A percentile compares a stretch with the other conserved stretches of the same genome.
Conservation (phyloP, 169 alveolate species). For the Cryptosporidium meleagridis region DNA sequence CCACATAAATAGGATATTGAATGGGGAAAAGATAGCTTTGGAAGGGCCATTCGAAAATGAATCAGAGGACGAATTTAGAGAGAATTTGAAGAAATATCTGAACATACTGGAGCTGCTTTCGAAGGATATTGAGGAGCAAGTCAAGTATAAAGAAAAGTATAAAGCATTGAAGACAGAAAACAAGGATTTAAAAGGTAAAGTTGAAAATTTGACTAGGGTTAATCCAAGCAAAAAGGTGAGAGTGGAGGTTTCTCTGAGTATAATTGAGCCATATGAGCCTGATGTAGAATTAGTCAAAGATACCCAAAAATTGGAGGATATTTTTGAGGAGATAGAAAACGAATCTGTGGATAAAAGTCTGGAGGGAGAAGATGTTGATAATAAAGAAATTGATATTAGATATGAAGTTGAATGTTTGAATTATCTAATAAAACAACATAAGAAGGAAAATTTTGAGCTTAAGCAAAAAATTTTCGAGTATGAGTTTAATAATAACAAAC, state of each 20-base stretch:
- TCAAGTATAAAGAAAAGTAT: slow-evolving; percentile 14
- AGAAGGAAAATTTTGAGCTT: slow-evolving; percentile 50
- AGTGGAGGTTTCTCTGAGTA: slow-evolving; percentile 1
- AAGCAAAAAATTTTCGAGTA: slow-evolving; percentile 61
- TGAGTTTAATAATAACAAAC: slow-evolving; percentile 2
- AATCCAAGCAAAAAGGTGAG: not conserved
- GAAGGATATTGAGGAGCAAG: slow-evolving; percentile 13
- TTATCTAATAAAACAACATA: slow-evolving; percentile 31
- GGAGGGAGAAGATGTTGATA: not conserved
- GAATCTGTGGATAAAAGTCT: not conserved
- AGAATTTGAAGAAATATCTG: not conserved
- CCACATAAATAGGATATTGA: not conserved
- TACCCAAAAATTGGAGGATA: not conserved
- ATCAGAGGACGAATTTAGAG: slow-evolving; percentile 31
- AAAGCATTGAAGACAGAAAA: slow-evolving; percentile 26
- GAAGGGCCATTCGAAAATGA: not conserved
- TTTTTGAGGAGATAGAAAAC: not conserved
- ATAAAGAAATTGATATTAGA: not conserved
- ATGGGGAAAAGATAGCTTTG: slow-evolving; percentile 5
- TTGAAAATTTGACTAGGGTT: not conserved
- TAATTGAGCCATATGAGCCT: not conserved
- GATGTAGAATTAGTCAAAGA: not conserved
- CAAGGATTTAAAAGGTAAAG: not conserved
- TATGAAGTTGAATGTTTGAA: slow-evolving; percentile 23
- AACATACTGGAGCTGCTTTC: not conserved